Evolutionary conservation across 2,329 filamentous ascomycete genomes (phyloP), one percentile per base, ranked within the genome.

Genomic region (Xylaria hypoxylon): DNA sequence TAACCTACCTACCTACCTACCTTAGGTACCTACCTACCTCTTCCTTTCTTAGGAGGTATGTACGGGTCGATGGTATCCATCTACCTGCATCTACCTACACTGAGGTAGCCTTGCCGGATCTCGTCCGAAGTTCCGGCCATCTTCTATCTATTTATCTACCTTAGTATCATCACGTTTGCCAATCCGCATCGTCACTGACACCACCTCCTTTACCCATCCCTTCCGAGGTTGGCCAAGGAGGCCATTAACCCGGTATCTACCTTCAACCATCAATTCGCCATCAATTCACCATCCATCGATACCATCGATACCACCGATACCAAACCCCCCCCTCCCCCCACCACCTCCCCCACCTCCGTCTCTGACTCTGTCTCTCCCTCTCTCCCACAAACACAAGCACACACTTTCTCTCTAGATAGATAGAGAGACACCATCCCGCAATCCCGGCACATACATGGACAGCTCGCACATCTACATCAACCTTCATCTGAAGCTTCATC

Each of bases 31-130:
- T 33, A 51, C 17, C 28, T 35, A 8, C 15, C 47, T n/a, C 1
- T 51, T 10, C 5, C 8, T n/a, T 15, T 31, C n/a, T n/a, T n/a
- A n/a, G n/a, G n/a, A n/a, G n/a, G n/a, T n/a, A n/a, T 51, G 28
- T 28, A 51, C 26, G 33, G 26, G 19, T 33, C 47, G 47, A 51
- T 19, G 47, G n/a, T n/a, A n/a, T n/a, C n/a, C n/a, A n/a, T n/a
- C n/a, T n/a, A n/a, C n/a, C n/a, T n/a, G 47, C 47, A 19, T 51
- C 28, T 31, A 33, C n/a, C n/a, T n/a, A 33, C 26, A 48, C 3
- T 10, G 13, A 19, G 6, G 19, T 22, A 38, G 31, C 33, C 33
- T 26, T 40, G 51, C 22, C 51, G 51, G 33, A 38, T 6, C 51
- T 40, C 15, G 48, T 33, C 22, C 31, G 24, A 40, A n/a, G 51